Evolutionary conservation across 768 basidiomycete species (phyloP).

Genomic region (Melanogaster broomeanus): DNA sequence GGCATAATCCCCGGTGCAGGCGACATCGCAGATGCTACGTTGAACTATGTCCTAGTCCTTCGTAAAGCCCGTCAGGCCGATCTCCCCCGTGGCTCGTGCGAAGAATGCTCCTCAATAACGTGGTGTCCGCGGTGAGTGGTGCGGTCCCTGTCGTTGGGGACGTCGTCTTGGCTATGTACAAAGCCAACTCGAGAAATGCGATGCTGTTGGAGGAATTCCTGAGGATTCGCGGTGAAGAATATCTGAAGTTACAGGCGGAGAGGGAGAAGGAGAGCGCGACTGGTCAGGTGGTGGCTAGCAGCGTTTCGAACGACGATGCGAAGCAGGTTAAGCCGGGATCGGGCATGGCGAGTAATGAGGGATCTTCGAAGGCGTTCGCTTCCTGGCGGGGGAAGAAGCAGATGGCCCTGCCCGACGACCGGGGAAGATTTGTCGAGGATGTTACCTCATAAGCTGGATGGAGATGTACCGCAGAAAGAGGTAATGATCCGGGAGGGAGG

Average conservation of each 20-base stretch:
- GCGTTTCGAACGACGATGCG: constrained; percentile 34
- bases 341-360: constrained; percentile 41
- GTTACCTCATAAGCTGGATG: constrained; percentile 17
- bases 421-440: constrained; percentile 42
- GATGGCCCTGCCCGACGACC: constrained; percentile 19
- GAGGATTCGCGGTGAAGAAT: constrained; percentile 74
- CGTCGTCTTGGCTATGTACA: constrained; percentile 72
- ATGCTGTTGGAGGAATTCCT: constrained; percentile 84
- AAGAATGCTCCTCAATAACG: constrained; percentile 79
- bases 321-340: constrained; percentile 57
- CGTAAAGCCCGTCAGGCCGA: constrained; percentile 76
- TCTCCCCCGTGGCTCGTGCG: constrained; percentile 64
- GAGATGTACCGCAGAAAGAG: background rate
- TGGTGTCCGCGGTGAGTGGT: constrained; percentile 65
- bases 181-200: constrained; percentile 90
- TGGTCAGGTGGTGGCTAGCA: constrained; percentile 6
- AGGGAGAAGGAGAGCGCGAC: constrained; percentile 25
- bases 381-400: constrained; percentile 24
- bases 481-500: no score
- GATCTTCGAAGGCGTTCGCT: constrained; percentile 18
- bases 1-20: constrained; percentile 73
- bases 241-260: constrained; percentile 50
- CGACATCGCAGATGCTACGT: constrained; percentile 57
- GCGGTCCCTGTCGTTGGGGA: constrained; percentile 77
- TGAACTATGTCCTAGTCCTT: constrained; percentile 79